Evolutionary conservation across 331 rosid species (phyloP).

Genomic region (Stylosanthes scabra): DNA sequence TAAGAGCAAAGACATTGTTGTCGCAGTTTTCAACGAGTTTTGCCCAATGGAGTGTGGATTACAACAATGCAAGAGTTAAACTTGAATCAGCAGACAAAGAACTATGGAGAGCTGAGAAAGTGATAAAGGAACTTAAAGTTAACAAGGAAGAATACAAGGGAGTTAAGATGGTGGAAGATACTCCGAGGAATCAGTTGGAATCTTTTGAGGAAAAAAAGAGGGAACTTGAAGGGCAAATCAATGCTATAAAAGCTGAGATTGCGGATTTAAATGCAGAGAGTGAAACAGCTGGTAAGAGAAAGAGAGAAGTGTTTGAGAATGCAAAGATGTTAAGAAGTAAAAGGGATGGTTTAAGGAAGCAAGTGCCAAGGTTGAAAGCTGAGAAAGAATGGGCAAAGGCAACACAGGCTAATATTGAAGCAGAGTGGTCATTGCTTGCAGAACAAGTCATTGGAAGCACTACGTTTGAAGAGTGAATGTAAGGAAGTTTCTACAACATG

Average conservation of each 20-base stretch:
- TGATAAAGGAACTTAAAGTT: constrained; percentile 15
- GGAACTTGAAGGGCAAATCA: constrained; percentile 40
- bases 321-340: constrained; percentile 26
- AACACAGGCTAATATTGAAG: constrained; percentile 33
- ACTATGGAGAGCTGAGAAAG: constrained; percentile 16
- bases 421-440: constrained; percentile 37
- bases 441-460: constrained; percentile 8
- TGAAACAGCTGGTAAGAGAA: constrained; percentile 23
- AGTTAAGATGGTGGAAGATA: constrained; percentile 9
- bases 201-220: constrained; percentile 30
- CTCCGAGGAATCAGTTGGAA: constrained; percentile 1
- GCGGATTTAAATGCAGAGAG: constrained; percentile 3
- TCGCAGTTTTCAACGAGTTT: constrained; percentile 15
- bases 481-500: too few relatives aligned
- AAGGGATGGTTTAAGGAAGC: constrained; percentile 23
- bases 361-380: constrained; percentile 24
- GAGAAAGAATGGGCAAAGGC: constrained; percentile 32
- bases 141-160: constrained; percentile 37
- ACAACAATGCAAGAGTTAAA: constrained; percentile 35
- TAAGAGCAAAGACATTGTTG: constrained; percentile 13
- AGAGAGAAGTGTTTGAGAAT: constrained; percentile 22
- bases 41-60: constrained; percentile 31
- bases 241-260: constrained; percentile 31
- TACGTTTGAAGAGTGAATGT: background rate
- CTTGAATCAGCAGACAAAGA: constrained; percentile 20